These are phyloP conservation scores for Avena insularis DNA, from an alignment of 176 grass and related monocot genomes.

Conservation along the genomic window DNA sequence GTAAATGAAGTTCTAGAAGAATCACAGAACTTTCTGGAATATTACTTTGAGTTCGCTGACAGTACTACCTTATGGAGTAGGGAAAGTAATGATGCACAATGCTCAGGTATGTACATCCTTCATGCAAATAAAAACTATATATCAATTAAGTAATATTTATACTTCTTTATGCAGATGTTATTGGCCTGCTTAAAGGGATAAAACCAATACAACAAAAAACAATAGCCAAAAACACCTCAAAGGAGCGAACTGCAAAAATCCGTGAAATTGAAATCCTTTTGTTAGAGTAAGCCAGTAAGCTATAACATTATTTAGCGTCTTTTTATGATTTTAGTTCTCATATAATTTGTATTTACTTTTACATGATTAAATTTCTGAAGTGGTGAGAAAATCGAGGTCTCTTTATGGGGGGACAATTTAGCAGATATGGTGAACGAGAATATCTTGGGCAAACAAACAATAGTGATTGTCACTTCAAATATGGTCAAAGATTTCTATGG, in stretches of 20 bases:
- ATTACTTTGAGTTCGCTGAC: too few species aligned
- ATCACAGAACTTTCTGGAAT: too few species aligned
- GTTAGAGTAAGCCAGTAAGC: neutral
- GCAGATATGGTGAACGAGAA: neutral
- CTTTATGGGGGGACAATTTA: neutral
- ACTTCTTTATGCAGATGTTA: too few species aligned
- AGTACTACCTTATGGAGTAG: too few species aligned
- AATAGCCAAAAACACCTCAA: neutral
- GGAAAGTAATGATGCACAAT: too few species aligned
- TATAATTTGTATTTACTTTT: neutral
- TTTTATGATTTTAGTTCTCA: neutral
- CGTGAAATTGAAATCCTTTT: neutral
- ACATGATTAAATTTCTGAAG: neutral
- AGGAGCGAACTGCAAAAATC: neutral
- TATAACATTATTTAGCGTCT: too few species aligned
- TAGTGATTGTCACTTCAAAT: neutral
- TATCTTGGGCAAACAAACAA: neutral
- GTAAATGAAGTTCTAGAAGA: too few species aligned
- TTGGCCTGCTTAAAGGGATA: too few species aligned
- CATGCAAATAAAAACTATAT: too few species aligned
- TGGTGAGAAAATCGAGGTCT: neutral
- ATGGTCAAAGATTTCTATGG: neutral
- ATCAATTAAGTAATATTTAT: too few species aligned
- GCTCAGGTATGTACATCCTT: too few species aligned
- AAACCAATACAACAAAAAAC: neutral